A percentile compares a stretch with the other conserved stretches of the same genome.
phyloP scores from a whole-genome alignment of 768 basidiomycete genomes.

The Neoboletus subvelutipes region DNA sequence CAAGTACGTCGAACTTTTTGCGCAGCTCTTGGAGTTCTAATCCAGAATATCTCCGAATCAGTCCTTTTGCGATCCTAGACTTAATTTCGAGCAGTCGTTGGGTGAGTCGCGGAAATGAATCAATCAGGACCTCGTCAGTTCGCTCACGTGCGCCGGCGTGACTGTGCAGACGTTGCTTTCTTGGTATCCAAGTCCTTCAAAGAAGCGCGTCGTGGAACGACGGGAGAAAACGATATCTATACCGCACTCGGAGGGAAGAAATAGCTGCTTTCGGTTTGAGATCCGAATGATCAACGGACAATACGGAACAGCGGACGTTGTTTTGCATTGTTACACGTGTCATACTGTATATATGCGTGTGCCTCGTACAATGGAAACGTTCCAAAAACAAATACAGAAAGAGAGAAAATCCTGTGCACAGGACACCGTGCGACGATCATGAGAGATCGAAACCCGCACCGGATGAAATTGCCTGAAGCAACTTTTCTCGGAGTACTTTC shows the following conservation, averaged over 20 bases:
- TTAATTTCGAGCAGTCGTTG: constrained; percentile 94
- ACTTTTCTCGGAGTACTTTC: constrained; percentile 63
- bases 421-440: constrained; percentile 30
- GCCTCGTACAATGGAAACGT: neutral
- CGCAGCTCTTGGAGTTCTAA: neutral
- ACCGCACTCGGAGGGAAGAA: constrained; percentile 30
- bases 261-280: too few relatives aligned
- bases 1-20: constrained; percentile 47
- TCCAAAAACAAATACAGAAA: neutral
- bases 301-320: neutral
- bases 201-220: constrained; percentile 50
- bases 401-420: neutral
- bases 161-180: constrained; percentile 79
- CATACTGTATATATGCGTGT: neutral
- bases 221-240: constrained; percentile 27
- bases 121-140: neutral
- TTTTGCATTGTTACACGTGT: constrained; percentile 9
- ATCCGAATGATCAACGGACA: constrained; percentile 16
- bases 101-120: constrained; percentile 47
- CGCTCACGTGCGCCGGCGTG: neutral
- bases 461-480: constrained; percentile 83
- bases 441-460: constrained; percentile 94
- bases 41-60: constrained; percentile 27
- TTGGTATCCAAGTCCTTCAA: constrained; percentile 80
- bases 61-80: constrained; percentile 92